Evolutionary conservation across 129 eudicot species (phyloP), one percentile per base, ranked within the genome.

Genomic region (Centella asiatica): DNA sequence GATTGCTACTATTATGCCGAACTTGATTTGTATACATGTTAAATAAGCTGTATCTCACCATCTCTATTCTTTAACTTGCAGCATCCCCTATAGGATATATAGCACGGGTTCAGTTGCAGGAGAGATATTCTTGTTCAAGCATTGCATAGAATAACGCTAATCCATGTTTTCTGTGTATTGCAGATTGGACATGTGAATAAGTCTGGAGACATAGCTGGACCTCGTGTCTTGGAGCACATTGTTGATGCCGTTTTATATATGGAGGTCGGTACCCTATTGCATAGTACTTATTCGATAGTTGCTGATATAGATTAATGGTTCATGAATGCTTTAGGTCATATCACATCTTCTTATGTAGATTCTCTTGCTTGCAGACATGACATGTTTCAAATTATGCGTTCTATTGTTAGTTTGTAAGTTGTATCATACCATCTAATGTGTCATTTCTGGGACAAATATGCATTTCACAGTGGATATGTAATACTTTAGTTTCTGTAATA

Each of bases 181-280:
- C 85, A 87, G 99, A 82, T 78, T 49, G 99, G 99, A 29, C 99
- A 92, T 54, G 95, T 92, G 78, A 92, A 80, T 17, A 92, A 92
- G 74, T 69, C 88, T 58, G 99, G 99, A 75, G 99, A 92, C 18
- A 87, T 92, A 68, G 99, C 99, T 44, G 99, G 99, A 64, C 99
- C 99, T 64, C 99, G 95, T 63, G 83, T 80, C 37, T 71, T 92
- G 84, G 99, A 92, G 84, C 99, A 92, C 75, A 87, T 87, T 8
- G 99, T 92, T 62, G 99, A 92, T 70, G 96, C 73, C 23, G 99
- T 92, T 62, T 54, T 92, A 73, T 84, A 92, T 66, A 74, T 92
- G 88, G 99, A 92, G 76, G 99, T 87, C 64, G 69, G 95, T 82
- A 73, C 62, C 77, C 64, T 42, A 13, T 63, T 69, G 44, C 18